These are phyloP conservation scores for Penicillium brasilianum DNA, from an alignment of 2,329 filamentous ascomycete species.

Conservation along the genomic window DNA sequence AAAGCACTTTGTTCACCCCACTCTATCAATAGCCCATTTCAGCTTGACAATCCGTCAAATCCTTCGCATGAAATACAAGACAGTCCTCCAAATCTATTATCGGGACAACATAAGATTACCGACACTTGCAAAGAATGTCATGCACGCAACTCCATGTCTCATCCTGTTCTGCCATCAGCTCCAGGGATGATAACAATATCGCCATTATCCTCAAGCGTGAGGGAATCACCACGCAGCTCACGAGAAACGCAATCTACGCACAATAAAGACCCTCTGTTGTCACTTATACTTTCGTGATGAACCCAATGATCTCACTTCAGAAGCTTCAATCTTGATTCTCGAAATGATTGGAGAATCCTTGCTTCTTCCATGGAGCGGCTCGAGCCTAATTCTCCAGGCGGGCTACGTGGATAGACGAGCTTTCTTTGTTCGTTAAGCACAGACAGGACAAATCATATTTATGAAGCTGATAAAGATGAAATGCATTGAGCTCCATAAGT, in stretches of 20 bases:
- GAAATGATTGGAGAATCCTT: background rate
- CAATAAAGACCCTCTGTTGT: background rate
- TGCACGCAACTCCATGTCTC: background rate
- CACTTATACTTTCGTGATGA: background rate
- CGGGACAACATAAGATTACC: background rate
- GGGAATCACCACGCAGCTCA: background rate
- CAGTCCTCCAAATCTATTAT: background rate
- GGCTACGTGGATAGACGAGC: background rate
- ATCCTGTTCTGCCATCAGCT: background rate
- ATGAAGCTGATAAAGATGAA: background rate
- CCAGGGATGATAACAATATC: background rate
- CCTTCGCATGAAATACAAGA: background rate
- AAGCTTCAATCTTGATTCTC: background rate
- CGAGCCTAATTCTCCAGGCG: background rate
- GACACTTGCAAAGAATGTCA: background rate
- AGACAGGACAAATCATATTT: background rate
- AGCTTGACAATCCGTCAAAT: background rate
- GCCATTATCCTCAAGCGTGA: background rate
- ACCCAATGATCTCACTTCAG: background rate
- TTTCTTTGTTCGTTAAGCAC: background rate
- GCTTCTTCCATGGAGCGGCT: background rate
- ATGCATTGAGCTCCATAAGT: background rate
- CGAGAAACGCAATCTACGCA: background rate
- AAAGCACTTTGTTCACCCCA: background rate
- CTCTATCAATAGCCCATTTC: background rate